Percentiles rank a stretch among this genome's conserved stretches.
phyloP scores from a whole-genome alignment of 2,329 filamentous ascomycete species.

The Colletotrichum cordylinicola region DNA sequence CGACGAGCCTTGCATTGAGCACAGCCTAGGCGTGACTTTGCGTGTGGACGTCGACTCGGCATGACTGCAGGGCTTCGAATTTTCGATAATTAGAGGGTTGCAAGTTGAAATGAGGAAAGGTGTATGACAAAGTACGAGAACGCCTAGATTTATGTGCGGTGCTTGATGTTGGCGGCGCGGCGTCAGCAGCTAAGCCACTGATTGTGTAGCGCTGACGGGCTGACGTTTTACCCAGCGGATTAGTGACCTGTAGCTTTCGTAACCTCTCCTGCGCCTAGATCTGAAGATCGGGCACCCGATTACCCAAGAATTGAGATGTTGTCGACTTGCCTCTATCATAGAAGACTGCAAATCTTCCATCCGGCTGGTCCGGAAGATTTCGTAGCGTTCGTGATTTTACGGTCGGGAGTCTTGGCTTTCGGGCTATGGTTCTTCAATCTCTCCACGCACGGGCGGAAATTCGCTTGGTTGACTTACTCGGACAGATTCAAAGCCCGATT shows the following conservation, averaged over 20 bases:
- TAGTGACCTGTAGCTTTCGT: background rate
- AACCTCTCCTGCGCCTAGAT: background rate
- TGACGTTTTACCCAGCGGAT: background rate
- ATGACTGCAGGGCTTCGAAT: background rate
- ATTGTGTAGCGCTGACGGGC: background rate
- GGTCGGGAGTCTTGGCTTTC: background rate
- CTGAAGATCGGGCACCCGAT: background rate
- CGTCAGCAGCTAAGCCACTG: background rate
- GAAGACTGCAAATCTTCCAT: background rate
- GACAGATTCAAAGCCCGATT: background rate
- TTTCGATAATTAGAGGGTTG: background rate
- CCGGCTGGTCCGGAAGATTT: background rate
- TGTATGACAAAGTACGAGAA: background rate
- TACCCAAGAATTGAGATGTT: rapidly evolving
- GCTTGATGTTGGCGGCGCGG: background rate
- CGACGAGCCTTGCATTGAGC: background rate
- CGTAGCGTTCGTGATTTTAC: background rate
- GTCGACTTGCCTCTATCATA: rapidly evolving
- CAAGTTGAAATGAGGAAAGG: background rate
- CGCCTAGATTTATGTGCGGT: background rate
- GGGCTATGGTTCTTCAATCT: background rate
- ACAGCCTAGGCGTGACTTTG: background rate
- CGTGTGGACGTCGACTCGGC: background rate
- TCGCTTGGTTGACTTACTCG: background rate
- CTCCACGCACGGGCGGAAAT: background rate